Conservation (phyloP, 2,329 filamentous ascomycete genomes). For the Coleophoma eucalyptorum region DNA sequence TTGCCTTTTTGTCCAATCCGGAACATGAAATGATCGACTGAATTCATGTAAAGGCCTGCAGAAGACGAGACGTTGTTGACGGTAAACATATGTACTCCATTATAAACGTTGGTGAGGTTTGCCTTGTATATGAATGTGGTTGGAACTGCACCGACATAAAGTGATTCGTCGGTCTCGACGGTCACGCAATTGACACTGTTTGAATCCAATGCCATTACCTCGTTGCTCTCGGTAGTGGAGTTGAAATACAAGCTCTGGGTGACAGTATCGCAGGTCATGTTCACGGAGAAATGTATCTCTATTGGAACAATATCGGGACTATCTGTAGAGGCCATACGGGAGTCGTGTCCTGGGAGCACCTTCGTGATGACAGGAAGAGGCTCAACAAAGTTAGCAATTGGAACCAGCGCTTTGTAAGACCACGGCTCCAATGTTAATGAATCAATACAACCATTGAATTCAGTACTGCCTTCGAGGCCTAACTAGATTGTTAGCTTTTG, state of each 20-base stretch:
- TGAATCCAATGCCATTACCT: constrained; percentile 36
- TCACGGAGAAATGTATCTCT: constrained; percentile 52
- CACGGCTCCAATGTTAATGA: constrained; percentile 44
- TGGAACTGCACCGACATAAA: constrained; percentile 47
- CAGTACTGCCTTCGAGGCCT: constrained; percentile 39
- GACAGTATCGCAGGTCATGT: constrained; percentile 55
- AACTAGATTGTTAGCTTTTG: constrained; percentile 21
- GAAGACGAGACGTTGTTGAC: constrained; percentile 45
- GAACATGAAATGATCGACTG: constrained; percentile 56
- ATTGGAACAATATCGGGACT: constrained; percentile 29
- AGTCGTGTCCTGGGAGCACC: constrained; percentile 53
- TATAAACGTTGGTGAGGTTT: constrained; percentile 48
- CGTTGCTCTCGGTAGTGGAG: constrained; percentile 45
- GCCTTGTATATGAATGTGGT: constrained; percentile 49
- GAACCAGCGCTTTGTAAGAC: constrained; percentile 54
- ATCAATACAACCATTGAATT: constrained; percentile 47
- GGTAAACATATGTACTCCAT: constrained; percentile 56
- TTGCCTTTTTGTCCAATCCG: constrained; percentile 54
- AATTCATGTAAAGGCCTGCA: constrained; percentile 27
- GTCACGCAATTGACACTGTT: constrained; percentile 34
- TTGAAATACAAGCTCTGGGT: constrained; percentile 43
- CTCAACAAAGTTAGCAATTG: constrained; percentile 41
- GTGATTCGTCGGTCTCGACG: constrained; percentile 12
- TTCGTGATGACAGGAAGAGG: constrained; percentile 52
- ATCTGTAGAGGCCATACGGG: constrained; percentile 42